Evolutionary conservation across 495 filamentous ascomycete genomes (phyloP).

Genomic region (Hyaloscypha variabilis): DNA sequence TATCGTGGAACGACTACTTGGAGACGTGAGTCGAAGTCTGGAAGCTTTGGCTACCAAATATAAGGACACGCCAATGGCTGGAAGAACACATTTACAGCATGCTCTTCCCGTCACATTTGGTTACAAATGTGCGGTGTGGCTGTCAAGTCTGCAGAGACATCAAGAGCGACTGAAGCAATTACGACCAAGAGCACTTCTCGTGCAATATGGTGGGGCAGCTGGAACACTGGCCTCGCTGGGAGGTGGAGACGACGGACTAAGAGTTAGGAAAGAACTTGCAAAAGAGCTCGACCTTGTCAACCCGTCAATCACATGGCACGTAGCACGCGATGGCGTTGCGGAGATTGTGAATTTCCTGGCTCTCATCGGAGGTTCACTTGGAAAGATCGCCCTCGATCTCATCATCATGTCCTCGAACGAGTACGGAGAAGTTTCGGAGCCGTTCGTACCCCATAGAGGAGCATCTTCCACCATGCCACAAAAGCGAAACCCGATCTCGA

Average conservation of each 20-base stretch:
- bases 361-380: slow-evolving; percentile 49
- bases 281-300: slow-evolving; percentile 42
- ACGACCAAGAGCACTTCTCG: slow-evolving; percentile 39
- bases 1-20: slow-evolving; percentile 43
- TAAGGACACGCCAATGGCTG: slow-evolving; percentile 53
- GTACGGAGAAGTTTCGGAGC: slow-evolving; percentile 55
- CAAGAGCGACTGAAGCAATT: slow-evolving; percentile 42
- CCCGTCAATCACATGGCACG: slow-evolving; percentile 45
- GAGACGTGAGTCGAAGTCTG: slow-evolving; percentile 40
- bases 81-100: slow-evolving; percentile 54
- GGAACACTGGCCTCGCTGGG: slow-evolving; percentile 50
- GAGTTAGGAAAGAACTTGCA: slow-evolving; percentile 45
- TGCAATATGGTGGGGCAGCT: slow-evolving; percentile 52
- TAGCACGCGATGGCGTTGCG: slow-evolving; percentile 52
- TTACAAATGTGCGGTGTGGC: slow-evolving; percentile 49
- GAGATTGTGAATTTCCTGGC: slow-evolving; percentile 54
- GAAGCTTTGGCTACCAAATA: slow-evolving; percentile 42
- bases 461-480: slow-evolving; percentile 59
- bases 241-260: slow-evolving; percentile 40
- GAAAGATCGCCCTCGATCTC: slow-evolving; percentile 55
- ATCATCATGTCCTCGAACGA: slow-evolving; percentile 61
- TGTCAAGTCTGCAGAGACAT: slow-evolving; percentile 48
- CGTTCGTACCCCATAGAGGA: slow-evolving; percentile 55
- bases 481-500: slow-evolving; percentile 57
- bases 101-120: slow-evolving; percentile 52